These are phyloP conservation scores for Triangularia setosa DNA, from an alignment of 2,329 filamentous ascomycete genomes.

Conservation along the genomic window DNA sequence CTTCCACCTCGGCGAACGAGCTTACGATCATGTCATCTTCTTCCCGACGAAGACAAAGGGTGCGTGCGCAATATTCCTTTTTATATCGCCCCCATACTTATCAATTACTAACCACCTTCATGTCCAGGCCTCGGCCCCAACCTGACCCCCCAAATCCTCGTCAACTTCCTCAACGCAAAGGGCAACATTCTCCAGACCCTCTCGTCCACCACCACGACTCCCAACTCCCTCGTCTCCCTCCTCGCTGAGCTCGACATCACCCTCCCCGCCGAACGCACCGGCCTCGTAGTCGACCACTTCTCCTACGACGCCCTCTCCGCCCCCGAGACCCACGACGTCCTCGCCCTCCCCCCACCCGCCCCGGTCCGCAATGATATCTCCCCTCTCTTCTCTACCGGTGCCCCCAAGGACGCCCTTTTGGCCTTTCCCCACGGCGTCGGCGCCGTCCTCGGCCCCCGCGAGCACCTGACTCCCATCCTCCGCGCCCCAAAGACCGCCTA, in stretches of 20 bases:
- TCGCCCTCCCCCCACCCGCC: conserved; percentile 69
- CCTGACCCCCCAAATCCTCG: conserved; percentile 77
- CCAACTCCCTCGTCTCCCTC: conserved; percentile 70
- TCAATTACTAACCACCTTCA: not conserved
- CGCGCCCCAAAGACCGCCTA: conserved; percentile 83
- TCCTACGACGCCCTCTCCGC: conserved; percentile 78
- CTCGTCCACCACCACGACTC: conserved; percentile 65
- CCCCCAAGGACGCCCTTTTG: conserved; percentile 53
- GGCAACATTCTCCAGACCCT: conserved; percentile 89
- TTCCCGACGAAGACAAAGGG: conserved; percentile 89
- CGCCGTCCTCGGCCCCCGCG: conserved; percentile 73
- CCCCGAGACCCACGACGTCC: conserved; percentile 79
- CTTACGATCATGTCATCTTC: conserved; percentile 86
- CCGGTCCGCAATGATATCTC: conserved; percentile 64
- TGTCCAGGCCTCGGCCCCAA: conserved; percentile 74
- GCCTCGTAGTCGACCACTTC: conserved; percentile 92
- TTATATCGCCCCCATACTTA: not conserved
- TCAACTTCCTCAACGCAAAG: conserved; percentile 86
- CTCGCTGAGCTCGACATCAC: conserved; percentile 86
- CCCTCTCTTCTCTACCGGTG: conserved; percentile 69
- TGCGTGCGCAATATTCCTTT: conserved; percentile 40
- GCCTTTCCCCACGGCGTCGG: conserved; percentile 80
- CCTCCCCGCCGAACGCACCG: conserved; percentile 79
- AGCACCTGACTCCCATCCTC: conserved; percentile 76
- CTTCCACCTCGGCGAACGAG: conserved; percentile 81